Evolutionary conservation across 2,329 filamentous ascomycete species (phyloP), one percentile per base, ranked within the genome.

Genomic region (Camptophora hylomeconis): DNA sequence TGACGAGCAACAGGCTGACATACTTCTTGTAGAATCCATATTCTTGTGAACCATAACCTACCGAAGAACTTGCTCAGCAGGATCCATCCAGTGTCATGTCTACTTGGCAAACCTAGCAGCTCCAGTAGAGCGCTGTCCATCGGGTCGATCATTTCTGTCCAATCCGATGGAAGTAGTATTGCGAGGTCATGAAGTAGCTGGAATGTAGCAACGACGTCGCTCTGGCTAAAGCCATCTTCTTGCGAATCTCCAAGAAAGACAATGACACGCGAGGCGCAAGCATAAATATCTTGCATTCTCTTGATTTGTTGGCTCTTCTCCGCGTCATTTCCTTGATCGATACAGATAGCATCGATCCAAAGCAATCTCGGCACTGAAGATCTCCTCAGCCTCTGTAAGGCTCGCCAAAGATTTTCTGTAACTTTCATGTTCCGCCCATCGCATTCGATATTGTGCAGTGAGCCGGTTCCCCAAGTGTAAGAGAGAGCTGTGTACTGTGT

Each of bases 301-400:
- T 18, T 20, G 12, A 38, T 33, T 27, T 38, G 33, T 11, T 24
- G 24, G 6, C 18, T 33, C 17, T 29, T 15, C 19, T 38, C 35
- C 3, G 31, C 24, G 11, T 13, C 15, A 24, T 37, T 28, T 9
- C 20, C 18, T 28, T 38, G 35, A 18, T 36, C 24, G 20, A 36
- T 36, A 24, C 34, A 36, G 7, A 36, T 10, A 5, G 31, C 31
- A 21, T 36, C 35, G 4, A 32, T 23, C 35, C 35, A 38, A 4
- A 38, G 14, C 21, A 10, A 24, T 7, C 21, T 5, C n/a, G n/a
- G n/a, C n/a, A n/a, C n/a, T n/a, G n/a, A n/a, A n/a, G n/a, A n/a
- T n/a, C n/a, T n/a, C n/a, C n/a, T n/a, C n/a, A n/a, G n/a, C n/a
- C n/a, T n/a, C n/a, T n/a, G n/a, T n/a, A n/a, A n/a, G 11, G 14